phyloP scores from a whole-genome alignment of 1,284 basidiomycete genomes.

The Phellinidium pouzarii region DNA sequence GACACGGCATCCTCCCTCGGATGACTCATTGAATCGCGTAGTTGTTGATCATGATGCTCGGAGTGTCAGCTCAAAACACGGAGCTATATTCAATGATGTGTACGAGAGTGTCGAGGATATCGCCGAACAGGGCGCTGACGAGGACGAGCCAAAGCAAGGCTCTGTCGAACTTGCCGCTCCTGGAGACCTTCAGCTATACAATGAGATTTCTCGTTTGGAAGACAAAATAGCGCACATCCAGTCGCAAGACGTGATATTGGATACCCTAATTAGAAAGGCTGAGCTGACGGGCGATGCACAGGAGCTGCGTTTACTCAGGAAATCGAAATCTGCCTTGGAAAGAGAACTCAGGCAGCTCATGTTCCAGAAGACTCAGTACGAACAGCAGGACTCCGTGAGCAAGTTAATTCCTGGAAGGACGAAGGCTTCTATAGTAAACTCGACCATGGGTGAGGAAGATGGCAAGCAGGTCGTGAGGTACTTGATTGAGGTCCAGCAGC shows the following conservation, averaged over 20 bases:
- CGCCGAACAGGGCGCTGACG: conserved; percentile 41
- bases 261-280: conserved; percentile 85
- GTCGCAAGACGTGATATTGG: conserved; percentile 77
- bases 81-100: conserved; percentile 20
- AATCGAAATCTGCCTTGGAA: conserved; percentile 74
- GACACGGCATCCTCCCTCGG: conserved; percentile 12
- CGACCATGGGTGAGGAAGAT: conserved; percentile 71
- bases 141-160: conserved; percentile 37
- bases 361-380: conserved; percentile 88
- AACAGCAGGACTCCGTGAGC: conserved; percentile 85
- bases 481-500: conserved; percentile 86
- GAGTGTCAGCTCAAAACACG: neutral
- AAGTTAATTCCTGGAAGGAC: conserved; percentile 76
- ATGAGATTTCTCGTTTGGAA: conserved; percentile 72
- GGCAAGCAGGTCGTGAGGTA: conserved; percentile 90
- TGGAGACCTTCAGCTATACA: conserved; percentile 79
- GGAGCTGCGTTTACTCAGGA: conserved; percentile 77
- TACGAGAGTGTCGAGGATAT: conserved; percentile 35
- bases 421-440: conserved; percentile 69
- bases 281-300: conserved; percentile 87
- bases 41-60: conserved; percentile 17
- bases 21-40: conserved; percentile 5
- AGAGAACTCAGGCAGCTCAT: conserved; percentile 78
- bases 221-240: conserved; percentile 72
- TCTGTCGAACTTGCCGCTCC: conserved; percentile 71